Percentiles rank a stretch among this genome's conserved stretches.
These are phyloP conservation scores for Colletotrichum musicola DNA, from an alignment of 2,329 filamentous ascomycete genomes.

Conservation along the genomic window DNA sequence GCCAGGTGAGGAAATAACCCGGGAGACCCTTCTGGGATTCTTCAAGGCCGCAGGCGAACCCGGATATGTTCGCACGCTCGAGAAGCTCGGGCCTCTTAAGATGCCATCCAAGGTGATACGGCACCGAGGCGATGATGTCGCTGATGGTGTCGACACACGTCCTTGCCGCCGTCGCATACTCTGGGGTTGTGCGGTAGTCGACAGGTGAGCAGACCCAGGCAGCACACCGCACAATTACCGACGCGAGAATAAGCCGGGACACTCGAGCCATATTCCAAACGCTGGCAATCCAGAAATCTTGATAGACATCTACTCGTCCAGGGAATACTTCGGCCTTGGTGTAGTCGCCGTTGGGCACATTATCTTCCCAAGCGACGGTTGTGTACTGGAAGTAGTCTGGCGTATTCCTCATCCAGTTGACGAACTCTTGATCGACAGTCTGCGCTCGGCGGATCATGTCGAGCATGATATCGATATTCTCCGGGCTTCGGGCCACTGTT, in stretches of 20 bases:
- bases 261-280: slow-evolving; percentile 69
- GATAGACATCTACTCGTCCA: slow-evolving; percentile 70
- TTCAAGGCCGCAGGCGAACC: slow-evolving; percentile 64
- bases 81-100: slow-evolving; percentile 58
- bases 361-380: slow-evolving; percentile 69
- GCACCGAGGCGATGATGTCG: slow-evolving; percentile 72
- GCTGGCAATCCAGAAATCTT: slow-evolving; percentile 69
- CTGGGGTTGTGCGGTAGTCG: slow-evolving; percentile 72
- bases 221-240: slow-evolving; percentile 68
- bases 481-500: slow-evolving; percentile 58
- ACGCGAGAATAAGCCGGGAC: slow-evolving; percentile 66
- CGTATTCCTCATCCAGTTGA: slow-evolving; percentile 63
- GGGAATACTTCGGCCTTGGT: slow-evolving; percentile 68
- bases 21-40: slow-evolving; percentile 65
- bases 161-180: slow-evolving; percentile 68
- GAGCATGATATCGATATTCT: slow-evolving; percentile 64
- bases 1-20: slow-evolving; percentile 72
- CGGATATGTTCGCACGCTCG: slow-evolving; percentile 54
- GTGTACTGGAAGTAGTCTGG: slow-evolving; percentile 64
- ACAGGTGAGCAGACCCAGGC: slow-evolving; percentile 72
- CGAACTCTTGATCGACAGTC: slow-evolving; percentile 64
- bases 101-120: slow-evolving; percentile 72
- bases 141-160: slow-evolving; percentile 66
- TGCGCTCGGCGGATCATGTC: slow-evolving; percentile 66
- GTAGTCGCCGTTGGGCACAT: slow-evolving; percentile 65